Conservation (phyloP, 1,284 basidiomycete species). For the Pyrrhoderma lamaoense region DNA sequence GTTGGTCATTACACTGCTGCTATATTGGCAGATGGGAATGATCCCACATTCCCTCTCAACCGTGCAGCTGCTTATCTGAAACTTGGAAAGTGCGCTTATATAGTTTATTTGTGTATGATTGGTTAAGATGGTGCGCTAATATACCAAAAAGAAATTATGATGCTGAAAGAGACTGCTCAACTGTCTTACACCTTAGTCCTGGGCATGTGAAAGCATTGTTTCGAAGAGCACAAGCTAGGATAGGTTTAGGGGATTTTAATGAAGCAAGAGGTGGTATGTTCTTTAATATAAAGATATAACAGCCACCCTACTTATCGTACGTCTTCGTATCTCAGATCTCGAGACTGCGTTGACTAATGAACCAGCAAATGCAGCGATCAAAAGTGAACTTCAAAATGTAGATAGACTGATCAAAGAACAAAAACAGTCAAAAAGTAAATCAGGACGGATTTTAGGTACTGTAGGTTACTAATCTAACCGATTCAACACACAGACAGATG, state of each 20-base stretch:
- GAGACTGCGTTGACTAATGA: slow-evolving; percentile 47
- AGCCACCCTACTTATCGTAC: too few species aligned
- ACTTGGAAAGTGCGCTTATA: slow-evolving; percentile 66
- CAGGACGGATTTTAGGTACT: background rate
- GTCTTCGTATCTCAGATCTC: slow-evolving; percentile 41
- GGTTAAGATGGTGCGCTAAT: slow-evolving; percentile 5
- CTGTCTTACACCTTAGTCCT: slow-evolving; percentile 43
- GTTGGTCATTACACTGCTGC: slow-evolving; percentile 70
- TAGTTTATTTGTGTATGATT: slow-evolving; percentile 8
- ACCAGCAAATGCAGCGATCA: slow-evolving; percentile 49
- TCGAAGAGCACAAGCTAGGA: slow-evolving; percentile 61
- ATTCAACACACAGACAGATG: background rate
- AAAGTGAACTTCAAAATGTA: slow-evolving; percentile 46
- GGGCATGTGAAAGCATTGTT: slow-evolving; percentile 67
- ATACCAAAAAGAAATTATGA: slow-evolving; percentile 49
- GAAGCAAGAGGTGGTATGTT: slow-evolving; percentile 59
- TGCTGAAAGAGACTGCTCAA: slow-evolving; percentile 65
- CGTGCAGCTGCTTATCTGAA: slow-evolving; percentile 79
- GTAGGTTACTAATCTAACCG: background rate
- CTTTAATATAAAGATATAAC: too few species aligned
- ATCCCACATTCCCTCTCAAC: slow-evolving; percentile 67
- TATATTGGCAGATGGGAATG: slow-evolving; percentile 53
- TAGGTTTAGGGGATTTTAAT: slow-evolving; percentile 39
- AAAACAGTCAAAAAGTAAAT: slow-evolving; percentile 15
- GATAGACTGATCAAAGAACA: slow-evolving; percentile 25